phyloP scores from a whole-genome alignment of 208 protist species.

The Trypanosoma vivax region DNA sequence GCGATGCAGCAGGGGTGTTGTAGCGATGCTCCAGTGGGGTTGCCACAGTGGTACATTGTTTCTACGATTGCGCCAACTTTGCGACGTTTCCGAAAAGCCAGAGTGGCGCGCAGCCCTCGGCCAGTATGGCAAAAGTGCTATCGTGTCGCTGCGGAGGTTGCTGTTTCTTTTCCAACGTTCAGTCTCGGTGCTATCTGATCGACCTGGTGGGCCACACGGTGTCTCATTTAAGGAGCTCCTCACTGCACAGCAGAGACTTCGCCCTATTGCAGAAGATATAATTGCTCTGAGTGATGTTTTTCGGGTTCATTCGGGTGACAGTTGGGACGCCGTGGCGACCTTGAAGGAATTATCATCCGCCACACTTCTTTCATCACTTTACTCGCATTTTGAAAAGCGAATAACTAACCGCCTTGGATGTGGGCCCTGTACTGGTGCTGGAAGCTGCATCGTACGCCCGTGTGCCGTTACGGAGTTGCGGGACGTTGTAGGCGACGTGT shows the following conservation, averaged over 20 bases:
- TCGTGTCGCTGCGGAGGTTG: constrained; percentile 36
- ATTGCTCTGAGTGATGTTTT: constrained; percentile 51
- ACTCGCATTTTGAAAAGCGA: constrained; percentile 28
- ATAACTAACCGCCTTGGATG: constrained; percentile 27
- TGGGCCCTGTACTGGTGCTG: not conserved
- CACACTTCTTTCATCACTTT: constrained; percentile 46
- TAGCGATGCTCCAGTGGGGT: constrained; percentile 56
- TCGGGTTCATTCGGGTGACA: constrained; percentile 15
- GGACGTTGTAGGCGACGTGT: constrained; percentile 53
- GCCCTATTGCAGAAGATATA: constrained; percentile 29
- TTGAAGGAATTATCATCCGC: constrained; percentile 45
- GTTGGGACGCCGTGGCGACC: constrained; percentile 22
- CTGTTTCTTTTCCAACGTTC: constrained; percentile 40
- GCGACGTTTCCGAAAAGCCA: constrained; percentile 28
- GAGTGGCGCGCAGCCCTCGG: constrained; percentile 45
- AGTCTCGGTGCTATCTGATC: constrained; percentile 36
- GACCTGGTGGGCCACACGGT: constrained; percentile 35
- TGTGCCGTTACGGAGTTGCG: no score
- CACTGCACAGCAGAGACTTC: constrained; percentile 36
- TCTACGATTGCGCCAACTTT: constrained; percentile 48
- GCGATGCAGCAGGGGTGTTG: constrained; percentile 18
- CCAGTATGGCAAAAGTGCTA: constrained; percentile 63
- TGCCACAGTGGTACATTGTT: constrained; percentile 69
- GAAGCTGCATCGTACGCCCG: not conserved
- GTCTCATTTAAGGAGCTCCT: constrained; percentile 56